Base-by-base conservation (phyloP, 2,329 filamentous ascomycete species). In the Trichoderma atrobrunneum region DNA sequence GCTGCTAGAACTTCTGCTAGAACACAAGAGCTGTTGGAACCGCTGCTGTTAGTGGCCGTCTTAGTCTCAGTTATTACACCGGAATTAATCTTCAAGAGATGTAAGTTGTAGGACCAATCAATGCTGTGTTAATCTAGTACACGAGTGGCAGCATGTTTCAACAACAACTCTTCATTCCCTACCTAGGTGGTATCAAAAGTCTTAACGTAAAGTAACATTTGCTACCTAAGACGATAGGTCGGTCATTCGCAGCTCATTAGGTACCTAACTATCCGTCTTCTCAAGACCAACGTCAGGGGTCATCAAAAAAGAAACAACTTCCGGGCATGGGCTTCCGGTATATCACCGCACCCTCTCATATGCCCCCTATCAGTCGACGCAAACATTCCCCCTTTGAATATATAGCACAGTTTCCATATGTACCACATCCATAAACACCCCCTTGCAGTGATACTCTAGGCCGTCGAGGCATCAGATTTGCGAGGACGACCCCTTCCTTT, bases 401-500 rank as follows among this genome's bases (percentile, higher is more conserved):
- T 34, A 59, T 48, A 36, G 21, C 30, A 34, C 51, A 39, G 16
- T 28, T 28, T 18, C 21, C 21, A 8, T 51, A 28, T 32, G n/a
- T 26, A 21, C 7, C 16, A 21, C n/a, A 14, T 16, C 12, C 34
- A 26, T 28, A 16, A 14, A 28, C 10, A 21, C 3, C 12, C n/a
- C 11, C 26, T 43, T 26, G 21, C 3, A 36, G 32, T 28, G 6
- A 32, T 34, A 5, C 5, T 8, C 7, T 24, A 68, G 18, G 39
- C 48, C 2, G 26, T 6, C 30, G 39, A 39, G 10, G 11, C 66
- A 14, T 56, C 63, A 48, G 65, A 69, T 76, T 77, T 79, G 74
- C 76, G 74, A 64, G 78, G 70, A 28, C 79, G 78, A 56, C 78
- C 76, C n/a, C 60, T 66, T 39, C 63, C 66, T 26, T 43, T 70